Base-by-base conservation (phyloP, 768 basidiomycete genomes). In the Tephrocybe sp. region DNA sequence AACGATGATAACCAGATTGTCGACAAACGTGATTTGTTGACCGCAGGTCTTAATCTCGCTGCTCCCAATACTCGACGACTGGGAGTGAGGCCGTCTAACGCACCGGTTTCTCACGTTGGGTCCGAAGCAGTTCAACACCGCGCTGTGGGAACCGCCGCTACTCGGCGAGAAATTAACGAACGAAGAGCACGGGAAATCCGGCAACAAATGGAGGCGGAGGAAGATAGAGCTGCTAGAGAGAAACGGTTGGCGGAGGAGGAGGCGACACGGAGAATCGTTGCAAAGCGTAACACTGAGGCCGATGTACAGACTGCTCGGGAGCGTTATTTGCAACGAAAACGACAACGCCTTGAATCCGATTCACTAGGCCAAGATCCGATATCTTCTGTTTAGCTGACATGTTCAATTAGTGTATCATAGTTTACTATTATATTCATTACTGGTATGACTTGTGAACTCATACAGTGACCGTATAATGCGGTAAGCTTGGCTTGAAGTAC, bases 1-100 rank as follows among this genome's bases (percentile, higher is more conserved):
- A 98, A 98, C 66, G 96, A 98, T 66, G 95, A 98, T 59, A 95
- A 94, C 59, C 91, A 95, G 64, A 94, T 98, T 38, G 87, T 99
- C 40, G 97, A 99, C 72, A 94, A 95, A 63, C 86, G 95, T 48
- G 91, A 95, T 44, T 73, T 99, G 7, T 75, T 98, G 37, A 82
- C 87, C 18, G 95, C 96, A 4, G 97, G 97, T 2, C 72, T 99
- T 48, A 99, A 99, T 64, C 77, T 98, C 37, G 84, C 90, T 27
- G 80, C 89, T 52, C 83, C 87, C 30, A 89, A 92, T 62, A 92
- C 89, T 5, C 78, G 92, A 49, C 75, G 76, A 44, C 71, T 89
- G n/a, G 84, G 84, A 13, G 62, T 75, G 40, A 73, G 74, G 35
- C 60, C 61, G 30, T 58, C 59, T 9, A 55, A 64, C 44, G 48